Base-by-base conservation (phyloP, 139 green algal genomes). In the Tetraselmis chui region DNA sequence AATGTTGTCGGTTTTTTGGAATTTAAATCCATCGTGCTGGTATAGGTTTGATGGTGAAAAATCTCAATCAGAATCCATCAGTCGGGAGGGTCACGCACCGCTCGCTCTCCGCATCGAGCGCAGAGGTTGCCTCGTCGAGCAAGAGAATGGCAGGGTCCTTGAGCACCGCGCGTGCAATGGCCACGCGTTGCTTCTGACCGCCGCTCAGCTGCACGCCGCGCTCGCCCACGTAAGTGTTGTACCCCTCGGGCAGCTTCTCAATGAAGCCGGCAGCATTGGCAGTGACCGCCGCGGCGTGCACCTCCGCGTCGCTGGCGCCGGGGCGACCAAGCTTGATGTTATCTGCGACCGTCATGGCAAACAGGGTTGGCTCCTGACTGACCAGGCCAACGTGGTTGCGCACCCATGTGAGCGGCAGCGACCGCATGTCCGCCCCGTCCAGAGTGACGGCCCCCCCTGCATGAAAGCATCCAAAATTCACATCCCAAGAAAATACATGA, bases 141-240 rank as follows among this genome's bases (percentile, higher is more conserved):
- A 96, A 80, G 76, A 97, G 81, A 11, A 96, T 80, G 75, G 80
- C 76, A 1, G 93, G 94, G n/a, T 95, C 83, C 28, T 89, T 90
- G 23, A 98, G 80, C 30, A 98, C 86, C 5, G 94, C 94, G 22
- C 94, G 88, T 22, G 94, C 94, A 32, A 96, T 94, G 25, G 90
- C 90, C 24, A 96, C 80, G 29, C 92, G 87, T 84, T 95, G 91
- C 89, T 93, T 93, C 83, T 95, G 89, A 1, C 91, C 92, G 25
- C 89, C 89, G 23, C 76, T 86, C 59, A 93, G 81, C 84, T 89
- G 86, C 28, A 89, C 83, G 23, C 87, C 88, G 29, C 86, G 81
- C 75, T 89, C 81, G 28, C 88, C 88, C 27, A 86, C 80, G 78
- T 87, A 81, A 22, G 90, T 91, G 31, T 79, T 24, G 76, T 87